Conservation (phyloP, 176 grass and related monocot genomes). For the Zoysia japonica region DNA sequence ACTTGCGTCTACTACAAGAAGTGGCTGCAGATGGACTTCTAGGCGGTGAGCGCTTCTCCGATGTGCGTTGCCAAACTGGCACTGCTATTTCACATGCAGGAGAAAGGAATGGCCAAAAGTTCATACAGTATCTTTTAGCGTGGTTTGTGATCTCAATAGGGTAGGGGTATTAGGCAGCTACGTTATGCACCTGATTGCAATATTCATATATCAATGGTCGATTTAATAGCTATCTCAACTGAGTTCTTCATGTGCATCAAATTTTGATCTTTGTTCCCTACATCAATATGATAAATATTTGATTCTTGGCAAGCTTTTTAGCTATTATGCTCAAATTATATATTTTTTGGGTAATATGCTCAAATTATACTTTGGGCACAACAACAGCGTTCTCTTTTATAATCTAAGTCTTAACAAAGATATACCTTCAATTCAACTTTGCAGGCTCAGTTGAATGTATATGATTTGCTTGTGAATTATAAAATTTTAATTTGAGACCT, state of each 20-base stretch:
- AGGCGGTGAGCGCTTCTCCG: conserved; percentile 33
- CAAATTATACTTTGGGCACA: neutral
- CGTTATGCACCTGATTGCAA: neutral
- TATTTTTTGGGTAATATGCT: no score
- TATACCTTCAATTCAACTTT: neutral
- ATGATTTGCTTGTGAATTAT: neutral
- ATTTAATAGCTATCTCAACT: neutral
- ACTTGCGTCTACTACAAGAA: conserved; percentile 72
- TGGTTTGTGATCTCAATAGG: neutral
- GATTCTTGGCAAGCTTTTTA: neutral
- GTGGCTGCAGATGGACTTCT: conserved; percentile 74
- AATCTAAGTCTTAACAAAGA: neutral
- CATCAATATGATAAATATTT: neutral
- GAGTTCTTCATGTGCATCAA: conserved; percentile 14
- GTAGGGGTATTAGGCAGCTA: neutral
- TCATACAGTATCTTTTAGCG: neutral
- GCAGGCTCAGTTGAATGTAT: neutral
- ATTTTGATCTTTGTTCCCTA: conserved; percentile 2
- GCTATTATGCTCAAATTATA: neutral
- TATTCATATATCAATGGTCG: neutral
- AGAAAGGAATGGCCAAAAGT: neutral
- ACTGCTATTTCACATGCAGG: neutral
- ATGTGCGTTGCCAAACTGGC: neutral
- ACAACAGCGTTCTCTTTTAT: neutral
- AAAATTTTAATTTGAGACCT: neutral